A percentile compares a stretch with the other conserved stretches of the same genome.
Evolutionary conservation across 805 yeast species (phyloP).

Genomic region (Hanseniaspora valbyensis): DNA sequence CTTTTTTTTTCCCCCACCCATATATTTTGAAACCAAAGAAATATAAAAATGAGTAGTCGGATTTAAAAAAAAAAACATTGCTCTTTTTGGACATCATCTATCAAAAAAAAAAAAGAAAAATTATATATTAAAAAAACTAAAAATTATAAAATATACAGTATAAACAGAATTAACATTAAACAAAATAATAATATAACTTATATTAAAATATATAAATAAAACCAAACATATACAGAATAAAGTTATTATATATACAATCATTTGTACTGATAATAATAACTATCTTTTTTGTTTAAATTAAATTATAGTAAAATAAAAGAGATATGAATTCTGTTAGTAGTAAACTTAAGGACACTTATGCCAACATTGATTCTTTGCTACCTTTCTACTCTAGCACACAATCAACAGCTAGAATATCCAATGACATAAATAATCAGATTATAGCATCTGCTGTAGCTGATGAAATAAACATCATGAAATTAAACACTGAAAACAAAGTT

Average conservation of each 20-base stretch:
- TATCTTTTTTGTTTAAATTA: too few species aligned
- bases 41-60: too few species aligned
- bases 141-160: too few species aligned
- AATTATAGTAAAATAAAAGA: neutral
- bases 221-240: too few species aligned
- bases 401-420: slow-evolving; percentile 56
- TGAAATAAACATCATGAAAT: slow-evolving; percentile 59
- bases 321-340: neutral
- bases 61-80: too few species aligned
- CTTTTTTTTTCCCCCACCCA: neutral
- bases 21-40: too few species aligned
- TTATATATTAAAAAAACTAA: neutral
- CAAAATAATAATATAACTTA: too few species aligned
- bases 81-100: neutral
- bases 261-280: too few species aligned
- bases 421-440: slow-evolving; percentile 39
- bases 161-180: too few species aligned
- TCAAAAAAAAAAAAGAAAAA: neutral
- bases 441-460: slow-evolving; percentile 75
- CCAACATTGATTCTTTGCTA: slow-evolving; percentile 36
- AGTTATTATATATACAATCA: neutral
- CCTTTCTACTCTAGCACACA: slow-evolving; percentile 82
- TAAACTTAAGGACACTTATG: slow-evolving; percentile 28
- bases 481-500: slow-evolving; percentile 23
- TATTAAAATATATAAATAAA: too few species aligned